Evolutionary conservation across 2,329 filamentous ascomycete species (phyloP).

Genomic region (Penicillium carneum): DNA sequence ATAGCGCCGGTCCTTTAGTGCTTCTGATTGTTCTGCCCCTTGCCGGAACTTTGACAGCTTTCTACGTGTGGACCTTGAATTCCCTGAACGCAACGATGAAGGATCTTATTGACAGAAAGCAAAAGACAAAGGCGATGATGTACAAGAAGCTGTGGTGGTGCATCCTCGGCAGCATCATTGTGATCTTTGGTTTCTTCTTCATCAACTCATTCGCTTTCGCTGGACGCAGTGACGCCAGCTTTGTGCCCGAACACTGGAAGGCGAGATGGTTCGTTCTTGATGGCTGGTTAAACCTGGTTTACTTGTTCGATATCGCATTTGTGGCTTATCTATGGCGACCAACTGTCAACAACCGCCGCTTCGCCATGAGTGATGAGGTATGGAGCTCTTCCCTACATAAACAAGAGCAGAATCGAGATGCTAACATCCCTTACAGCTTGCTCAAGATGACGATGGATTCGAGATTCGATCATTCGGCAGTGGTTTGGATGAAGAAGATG

Average conservation of each 20-base stretch:
- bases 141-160: conserved; percentile 99
- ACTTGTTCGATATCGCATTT: conserved; percentile 90
- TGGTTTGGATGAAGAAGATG: conserved; percentile 70
- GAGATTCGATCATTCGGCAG: conserved; percentile 92
- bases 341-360: conserved; percentile 93
- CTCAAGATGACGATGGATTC: conserved; percentile 97
- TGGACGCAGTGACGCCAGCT: conserved; percentile 81
- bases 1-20: conserved; percentile 86
- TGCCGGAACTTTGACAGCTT: conserved; percentile 88
- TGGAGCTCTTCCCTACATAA: conserved; percentile 28
- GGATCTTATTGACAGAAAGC: conserved; percentile 91
- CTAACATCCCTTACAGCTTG: conserved; percentile 65
- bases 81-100: conserved; percentile 94
- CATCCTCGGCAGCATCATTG: conserved; percentile 86
- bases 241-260: conserved; percentile 96
- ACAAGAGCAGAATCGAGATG: conserved; percentile 2
- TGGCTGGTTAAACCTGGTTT: conserved; percentile 96
- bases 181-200: conserved; percentile 98
- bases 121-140: conserved; percentile 91
- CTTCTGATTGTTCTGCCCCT: conserved; percentile 92
- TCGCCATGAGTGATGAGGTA: conserved; percentile 97
- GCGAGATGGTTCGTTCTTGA: conserved; percentile 96
- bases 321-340: conserved; percentile 96
- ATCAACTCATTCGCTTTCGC: conserved; percentile 96
- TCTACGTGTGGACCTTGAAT: conserved; percentile 98